These are phyloP conservation scores for Nannizziopsis arthrosporioides DNA, from an alignment of 2,329 filamentous ascomycete species.

Conservation along the genomic window DNA sequence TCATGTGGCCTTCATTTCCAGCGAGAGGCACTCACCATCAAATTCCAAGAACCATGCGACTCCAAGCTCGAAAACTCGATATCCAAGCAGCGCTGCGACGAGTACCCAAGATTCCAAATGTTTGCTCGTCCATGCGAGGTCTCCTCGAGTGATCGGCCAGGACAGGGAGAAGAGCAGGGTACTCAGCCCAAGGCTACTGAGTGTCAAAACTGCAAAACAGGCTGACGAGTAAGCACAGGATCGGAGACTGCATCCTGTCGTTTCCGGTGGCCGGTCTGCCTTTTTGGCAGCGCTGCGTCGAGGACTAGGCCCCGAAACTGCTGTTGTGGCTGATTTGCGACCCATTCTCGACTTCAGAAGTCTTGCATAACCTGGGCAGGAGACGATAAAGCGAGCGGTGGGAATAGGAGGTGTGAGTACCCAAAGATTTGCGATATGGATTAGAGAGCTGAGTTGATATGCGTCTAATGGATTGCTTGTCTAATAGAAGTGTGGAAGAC, in stretches of 20 bases:
- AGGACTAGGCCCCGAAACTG: slow-evolving; percentile 15
- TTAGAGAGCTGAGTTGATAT: no score
- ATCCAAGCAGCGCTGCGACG: slow-evolving; percentile 43
- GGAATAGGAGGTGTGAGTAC: background rate
- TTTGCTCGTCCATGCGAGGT: slow-evolving; percentile 57
- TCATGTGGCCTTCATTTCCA: background rate
- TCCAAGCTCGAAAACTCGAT: slow-evolving; percentile 54
- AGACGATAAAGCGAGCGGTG: background rate
- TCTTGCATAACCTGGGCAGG: background rate
- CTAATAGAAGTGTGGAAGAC: no score
- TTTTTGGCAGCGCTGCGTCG: slow-evolving; percentile 9
- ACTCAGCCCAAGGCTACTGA: slow-evolving; percentile 50
- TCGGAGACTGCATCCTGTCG: slow-evolving; percentile 14
- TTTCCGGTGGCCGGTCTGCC: background rate
- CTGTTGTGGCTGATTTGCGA: slow-evolving; percentile 8
- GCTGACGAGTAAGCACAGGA: slow-evolving; percentile 23
- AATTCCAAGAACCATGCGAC: slow-evolving; percentile 63
- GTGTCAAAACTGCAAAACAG: slow-evolving; percentile 38
- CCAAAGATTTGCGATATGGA: no score
- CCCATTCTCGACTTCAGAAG: slow-evolving; percentile 8
- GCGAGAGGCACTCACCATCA: slow-evolving; percentile 43
- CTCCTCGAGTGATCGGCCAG: slow-evolving; percentile 48
- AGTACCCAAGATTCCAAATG: slow-evolving; percentile 51
- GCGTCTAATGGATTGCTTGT: no score
- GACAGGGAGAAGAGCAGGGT: slow-evolving; percentile 53